These are phyloP conservation scores for Exophiala aquamarina DNA, from an alignment of 2,329 filamentous ascomycete species.

Conservation along the genomic window DNA sequence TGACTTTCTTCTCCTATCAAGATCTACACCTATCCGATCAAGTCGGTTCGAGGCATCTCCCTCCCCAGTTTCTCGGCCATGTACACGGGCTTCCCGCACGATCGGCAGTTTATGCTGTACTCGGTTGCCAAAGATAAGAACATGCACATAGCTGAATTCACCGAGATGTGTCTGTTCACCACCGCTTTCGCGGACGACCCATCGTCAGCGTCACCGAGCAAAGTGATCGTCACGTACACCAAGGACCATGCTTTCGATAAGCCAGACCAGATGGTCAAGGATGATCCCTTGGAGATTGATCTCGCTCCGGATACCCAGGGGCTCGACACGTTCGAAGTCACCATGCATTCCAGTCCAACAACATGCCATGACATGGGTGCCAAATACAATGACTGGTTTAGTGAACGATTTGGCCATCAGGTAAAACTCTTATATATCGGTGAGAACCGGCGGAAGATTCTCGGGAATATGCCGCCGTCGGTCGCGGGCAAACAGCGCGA, in stretches of 20 bases:
- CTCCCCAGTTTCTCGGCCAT: slow-evolving; percentile 56
- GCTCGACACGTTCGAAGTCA: slow-evolving; percentile 52
- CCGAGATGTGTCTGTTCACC: slow-evolving; percentile 64
- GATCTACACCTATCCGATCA: slow-evolving; percentile 74
- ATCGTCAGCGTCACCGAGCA: slow-evolving; percentile 29
- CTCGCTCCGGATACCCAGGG: slow-evolving; percentile 52
- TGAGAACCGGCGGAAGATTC: slow-evolving; percentile 56
- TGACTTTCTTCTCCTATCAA: slow-evolving; percentile 34
- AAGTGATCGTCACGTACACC: slow-evolving; percentile 21
- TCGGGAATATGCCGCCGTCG: slow-evolving; percentile 60
- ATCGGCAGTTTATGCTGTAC: slow-evolving; percentile 71
- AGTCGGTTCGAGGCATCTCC: slow-evolving; percentile 64
- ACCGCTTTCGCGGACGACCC: slow-evolving; percentile 39
- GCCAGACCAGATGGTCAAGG: slow-evolving; percentile 20
- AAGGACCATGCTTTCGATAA: slow-evolving; percentile 24
- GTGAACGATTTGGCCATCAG: slow-evolving; percentile 62
- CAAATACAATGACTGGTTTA: slow-evolving; percentile 66
- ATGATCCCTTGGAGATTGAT: slow-evolving; percentile 53
- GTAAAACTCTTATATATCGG: slow-evolving; percentile 67
- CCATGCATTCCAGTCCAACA: slow-evolving; percentile 60
- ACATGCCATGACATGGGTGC: slow-evolving; percentile 64
- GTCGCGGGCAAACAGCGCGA: slow-evolving; percentile 28
- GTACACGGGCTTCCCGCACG: slow-evolving; percentile 63
- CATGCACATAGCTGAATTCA: slow-evolving; percentile 60
- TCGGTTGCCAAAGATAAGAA: slow-evolving; percentile 52